Percentiles rank a stretch among this genome's conserved stretches.
phyloP scores from a whole-genome alignment of 2,329 filamentous ascomycete genomes.

The Fusarium denticulatum region DNA sequence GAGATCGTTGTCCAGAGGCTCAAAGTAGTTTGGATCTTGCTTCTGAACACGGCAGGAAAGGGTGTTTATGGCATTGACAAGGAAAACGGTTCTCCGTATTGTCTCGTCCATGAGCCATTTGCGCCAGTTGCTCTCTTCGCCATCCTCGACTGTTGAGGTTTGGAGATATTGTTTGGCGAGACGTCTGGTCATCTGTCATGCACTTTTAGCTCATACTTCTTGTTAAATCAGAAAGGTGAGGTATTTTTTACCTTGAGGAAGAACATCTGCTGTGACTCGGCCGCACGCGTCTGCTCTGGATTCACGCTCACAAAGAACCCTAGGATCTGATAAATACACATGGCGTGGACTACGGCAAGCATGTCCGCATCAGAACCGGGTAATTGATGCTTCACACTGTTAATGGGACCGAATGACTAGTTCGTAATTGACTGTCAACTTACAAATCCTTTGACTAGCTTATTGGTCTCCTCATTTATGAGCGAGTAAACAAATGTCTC shows the following conservation, averaged over 20 bases:
- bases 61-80: not conserved
- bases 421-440: rapidly evolving
- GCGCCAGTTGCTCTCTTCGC: not conserved
- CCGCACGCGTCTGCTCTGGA: not conserved
- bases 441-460: not conserved
- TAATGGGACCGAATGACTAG: rapidly evolving
- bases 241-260: not conserved
- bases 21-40: not conserved
- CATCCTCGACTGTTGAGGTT: not conserved
- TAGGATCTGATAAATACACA: not conserved
- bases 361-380: not conserved
- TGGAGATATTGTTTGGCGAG: not conserved
- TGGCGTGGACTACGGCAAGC: not conserved
- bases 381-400: not conserved
- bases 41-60: not conserved
- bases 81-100: not conserved
- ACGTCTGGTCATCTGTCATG: not conserved
- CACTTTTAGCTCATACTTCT: not conserved
- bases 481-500: not conserved
- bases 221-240: rapidly evolving
- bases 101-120: not conserved
- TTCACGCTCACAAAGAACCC: not conserved
- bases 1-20: not conserved
- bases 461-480: not conserved
- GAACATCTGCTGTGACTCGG: not conserved